These are phyloP conservation scores for Mycotypha africana DNA, from an alignment of 371 early-diverging fungal species.

Conservation along the genomic window DNA sequence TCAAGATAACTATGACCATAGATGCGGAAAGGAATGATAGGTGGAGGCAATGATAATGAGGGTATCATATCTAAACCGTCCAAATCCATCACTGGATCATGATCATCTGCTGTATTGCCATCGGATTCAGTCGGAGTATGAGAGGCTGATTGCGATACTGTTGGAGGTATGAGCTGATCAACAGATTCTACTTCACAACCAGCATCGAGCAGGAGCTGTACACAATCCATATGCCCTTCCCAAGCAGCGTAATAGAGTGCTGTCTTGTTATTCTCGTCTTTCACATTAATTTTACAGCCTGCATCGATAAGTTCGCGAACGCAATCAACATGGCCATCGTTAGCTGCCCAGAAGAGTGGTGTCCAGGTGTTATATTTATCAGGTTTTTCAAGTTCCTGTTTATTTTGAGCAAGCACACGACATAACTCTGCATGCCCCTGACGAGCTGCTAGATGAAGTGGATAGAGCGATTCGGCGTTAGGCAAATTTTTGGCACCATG, in stretches of 20 bases:
- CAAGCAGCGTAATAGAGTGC: slow-evolving; percentile 92
- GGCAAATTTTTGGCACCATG: slow-evolving; percentile 65
- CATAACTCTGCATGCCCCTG: slow-evolving; percentile 79
- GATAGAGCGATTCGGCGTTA: slow-evolving; percentile 75
- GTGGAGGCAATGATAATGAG: slow-evolving; percentile 87
- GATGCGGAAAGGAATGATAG: slow-evolving; percentile 93
- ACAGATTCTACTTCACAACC: slow-evolving; percentile 34
- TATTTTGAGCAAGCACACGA: slow-evolving; percentile 67
- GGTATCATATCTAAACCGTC: slow-evolving; percentile 71
- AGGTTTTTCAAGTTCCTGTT: slow-evolving; percentile 63
- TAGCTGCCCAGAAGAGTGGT: slow-evolving; percentile 91
- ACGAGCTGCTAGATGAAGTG: slow-evolving; percentile 84
- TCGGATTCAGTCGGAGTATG: slow-evolving; percentile 3
- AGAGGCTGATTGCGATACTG: background rate
- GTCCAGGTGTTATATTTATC: slow-evolving; percentile 96
- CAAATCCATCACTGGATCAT: background rate
- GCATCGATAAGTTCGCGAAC: slow-evolving; percentile 77
- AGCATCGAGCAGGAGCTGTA: slow-evolving; percentile 56
- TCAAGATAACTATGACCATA: slow-evolving; percentile 95
- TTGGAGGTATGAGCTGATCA: no score
- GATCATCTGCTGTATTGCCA: slow-evolving; percentile 3
- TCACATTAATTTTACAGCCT: slow-evolving; percentile 67
- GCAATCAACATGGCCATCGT: slow-evolving; percentile 85
- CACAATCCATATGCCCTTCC: slow-evolving; percentile 86
- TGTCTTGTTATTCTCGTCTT: slow-evolving; percentile 81